phyloP scores from a whole-genome alignment of 768 basidiomycete genomes.

The Erythrobasidium yunnanense region DNA sequence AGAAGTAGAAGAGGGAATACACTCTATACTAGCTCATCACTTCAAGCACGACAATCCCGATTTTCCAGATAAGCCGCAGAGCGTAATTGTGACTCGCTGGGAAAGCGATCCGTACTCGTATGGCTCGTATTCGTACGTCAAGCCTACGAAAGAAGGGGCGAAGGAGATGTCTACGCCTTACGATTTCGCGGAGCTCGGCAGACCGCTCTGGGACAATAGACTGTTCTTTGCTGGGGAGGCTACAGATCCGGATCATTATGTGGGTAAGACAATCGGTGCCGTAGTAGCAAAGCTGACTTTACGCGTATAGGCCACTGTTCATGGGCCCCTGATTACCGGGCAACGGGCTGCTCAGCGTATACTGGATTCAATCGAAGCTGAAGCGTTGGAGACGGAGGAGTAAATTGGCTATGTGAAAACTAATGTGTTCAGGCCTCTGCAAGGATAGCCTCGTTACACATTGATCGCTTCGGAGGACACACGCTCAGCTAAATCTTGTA shows the following conservation, averaged over 20 bases:
- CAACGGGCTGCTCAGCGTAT: background rate
- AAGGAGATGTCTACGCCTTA: slow-evolving; percentile 4
- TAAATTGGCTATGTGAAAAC: background rate
- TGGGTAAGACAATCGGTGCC: background rate
- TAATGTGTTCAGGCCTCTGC: no score
- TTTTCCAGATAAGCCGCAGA: background rate
- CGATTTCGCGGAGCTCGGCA: slow-evolving; percentile 10
- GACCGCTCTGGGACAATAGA: slow-evolving; percentile 7
- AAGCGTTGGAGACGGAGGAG: background rate
- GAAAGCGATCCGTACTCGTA: slow-evolving; percentile 8
- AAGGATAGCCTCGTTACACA: no score
- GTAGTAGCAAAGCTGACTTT: background rate
- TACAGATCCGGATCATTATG: slow-evolving; percentile 15
- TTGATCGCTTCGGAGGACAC: no score
- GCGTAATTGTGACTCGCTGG: slow-evolving; percentile 22
- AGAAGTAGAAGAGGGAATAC: slow-evolving; percentile 10
- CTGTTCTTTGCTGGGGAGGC: slow-evolving; percentile 22
- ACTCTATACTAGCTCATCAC: slow-evolving; percentile 1
- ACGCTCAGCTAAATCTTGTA: no score
- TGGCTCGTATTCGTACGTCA: slow-evolving; percentile 10
- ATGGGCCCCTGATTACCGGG: slow-evolving; percentile 20
- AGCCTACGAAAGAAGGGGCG: background rate
- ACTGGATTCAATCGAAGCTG: background rate
- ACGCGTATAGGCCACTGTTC: slow-evolving; percentile 5
- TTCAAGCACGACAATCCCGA: background rate